phyloP scores from a whole-genome alignment of 2,329 filamentous ascomycete genomes.

The Fusarium tricinctum region DNA sequence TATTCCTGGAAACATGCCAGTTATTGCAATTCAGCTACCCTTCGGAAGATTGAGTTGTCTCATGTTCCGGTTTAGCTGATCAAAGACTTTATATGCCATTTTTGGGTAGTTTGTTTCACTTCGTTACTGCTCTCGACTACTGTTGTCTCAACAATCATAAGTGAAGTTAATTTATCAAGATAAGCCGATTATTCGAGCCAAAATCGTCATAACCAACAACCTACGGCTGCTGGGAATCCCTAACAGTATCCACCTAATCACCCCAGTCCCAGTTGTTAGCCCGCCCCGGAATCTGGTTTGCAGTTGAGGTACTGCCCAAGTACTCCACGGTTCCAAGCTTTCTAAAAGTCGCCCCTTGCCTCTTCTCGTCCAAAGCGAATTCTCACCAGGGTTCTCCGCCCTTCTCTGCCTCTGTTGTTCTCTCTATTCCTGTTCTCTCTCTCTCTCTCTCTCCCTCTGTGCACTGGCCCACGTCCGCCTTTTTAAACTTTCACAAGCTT shows the following conservation, averaged over 20 bases:
- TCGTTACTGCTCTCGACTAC: neutral
- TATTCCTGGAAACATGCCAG: neutral
- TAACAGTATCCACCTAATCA: constrained; percentile 20
- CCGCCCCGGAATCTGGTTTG: constrained; percentile 29
- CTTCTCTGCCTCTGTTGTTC: constrained; percentile 16
- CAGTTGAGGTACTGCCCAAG: constrained; percentile 28
- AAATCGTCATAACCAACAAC: constrained; percentile 20
- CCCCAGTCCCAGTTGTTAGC: constrained; percentile 27
- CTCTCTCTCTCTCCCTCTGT: constrained; percentile 3
- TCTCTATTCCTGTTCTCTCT: neutral
- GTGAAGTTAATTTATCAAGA: neutral
- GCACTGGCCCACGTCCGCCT: neutral
- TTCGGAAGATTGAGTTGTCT: neutral
- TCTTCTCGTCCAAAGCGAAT: constrained; percentile 3
- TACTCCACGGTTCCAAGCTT: constrained; percentile 19
- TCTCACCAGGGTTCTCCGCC: constrained; percentile 33
- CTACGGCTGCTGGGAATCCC: constrained; percentile 6
- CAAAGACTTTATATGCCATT: too few species aligned
- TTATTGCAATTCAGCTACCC: neutral
- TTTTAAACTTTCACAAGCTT: constrained; percentile 28
- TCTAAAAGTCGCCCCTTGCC: constrained; percentile 21
- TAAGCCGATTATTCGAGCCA: constrained; percentile 2
- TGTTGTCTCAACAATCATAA: neutral
- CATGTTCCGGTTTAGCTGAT: neutral
- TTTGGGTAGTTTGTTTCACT: neutral